Evolutionary conservation across 179 eudicot genomes (phyloP), one percentile per base, ranked within the genome.

Genomic region (Dionaea muscipula): DNA sequence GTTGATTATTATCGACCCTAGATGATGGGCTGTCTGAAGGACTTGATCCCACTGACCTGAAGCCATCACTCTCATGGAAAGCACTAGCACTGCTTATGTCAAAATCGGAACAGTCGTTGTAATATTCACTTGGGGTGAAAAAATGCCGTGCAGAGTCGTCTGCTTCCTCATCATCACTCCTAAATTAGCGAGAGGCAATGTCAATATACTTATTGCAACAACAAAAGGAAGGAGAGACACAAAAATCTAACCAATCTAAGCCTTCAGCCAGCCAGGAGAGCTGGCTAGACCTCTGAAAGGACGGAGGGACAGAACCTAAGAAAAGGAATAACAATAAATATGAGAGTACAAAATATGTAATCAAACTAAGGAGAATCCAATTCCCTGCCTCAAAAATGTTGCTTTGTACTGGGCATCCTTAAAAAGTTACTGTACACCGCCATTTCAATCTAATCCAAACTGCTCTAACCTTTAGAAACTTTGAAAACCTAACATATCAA

Each of bases 21-120:
- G 88, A 84, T 68, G 94, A n/a, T n/a, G n/a, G 86, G 81, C 94
- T 91, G 67, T 74, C 94, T 51, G 76, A 72, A 58, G 93, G 88
- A 71, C 83, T 82, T 49, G 96, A 87, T 60, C 80, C 93, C 44
- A 61, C 72, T 65, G 95, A 85, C 73, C 63, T 79, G 69, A 61
- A 77, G 73, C 78, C 76, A 67, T 76, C 67, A 73, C 59, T 61
- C 49, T 79, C 91, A 61, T 74, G 76, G 60, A 93, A 81, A 82
- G 63, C 56, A 64, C 86, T 84, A 80, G 84, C 44, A 74, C 86
- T 79, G 81, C 75, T 73, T 20, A 81, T 70, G 72, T 85, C 96
- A 70, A 85, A 37, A 78, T 84, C 89, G 22, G 83, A 88, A 60
- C 61, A 64, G 59, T 80, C 84, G 53, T 70, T 68, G 69, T 57